Base-by-base conservation (phyloP, 805 yeast species). In the Candida fluviatilis region DNA sequence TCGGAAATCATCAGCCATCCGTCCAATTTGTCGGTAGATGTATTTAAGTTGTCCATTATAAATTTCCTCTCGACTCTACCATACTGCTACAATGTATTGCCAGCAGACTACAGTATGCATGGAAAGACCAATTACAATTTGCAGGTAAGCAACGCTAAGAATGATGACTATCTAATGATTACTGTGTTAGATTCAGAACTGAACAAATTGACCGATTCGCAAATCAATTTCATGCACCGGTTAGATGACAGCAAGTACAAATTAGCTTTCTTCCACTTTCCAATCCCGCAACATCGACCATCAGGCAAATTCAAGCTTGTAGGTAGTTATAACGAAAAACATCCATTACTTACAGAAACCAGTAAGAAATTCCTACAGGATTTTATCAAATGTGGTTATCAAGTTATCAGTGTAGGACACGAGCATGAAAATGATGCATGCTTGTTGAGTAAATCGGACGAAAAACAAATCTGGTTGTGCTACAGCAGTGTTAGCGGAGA, bases 361-460 rank as follows among this genome's bases (percentile, higher is more conserved):
- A 59, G 57, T 42, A 29, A 30, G n/a, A 48, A 54, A 31, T 50
- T 63, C 36, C 53, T 55, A 36, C 56, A 58, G 21, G 73, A 68
- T 41, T 51, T 67, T 18, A 47, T 57, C 28, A 52, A 53, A 33
- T 53, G 62, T 34, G 65, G 65, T 6, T 66, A 66, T 44, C 50
- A 62, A 26, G 70, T 53, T 4, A 58, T 66, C 1, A 54, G 63
- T 5, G 72, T 65, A 4, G 71, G 71, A 5, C 72, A 68, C 42
- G 73, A 68, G 43, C 73, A 68, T 43, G 66, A 61, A 31, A 68
- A 68, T 43, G 73, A 67, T 40, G 70, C 67, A 2, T 68, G 73
- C 38, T 48, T 68, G 16, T 42, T 62, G 38, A 48, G 54, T 26
- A 32, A 41, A 12, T 6, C 27, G 30, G 46, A 40, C 27, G 41